A percentile compares a stretch with the other conserved stretches of the same genome.
phyloP scores from a whole-genome alignment of 495 filamentous ascomycete genomes.

The Aspergillus nanangensis region DNA sequence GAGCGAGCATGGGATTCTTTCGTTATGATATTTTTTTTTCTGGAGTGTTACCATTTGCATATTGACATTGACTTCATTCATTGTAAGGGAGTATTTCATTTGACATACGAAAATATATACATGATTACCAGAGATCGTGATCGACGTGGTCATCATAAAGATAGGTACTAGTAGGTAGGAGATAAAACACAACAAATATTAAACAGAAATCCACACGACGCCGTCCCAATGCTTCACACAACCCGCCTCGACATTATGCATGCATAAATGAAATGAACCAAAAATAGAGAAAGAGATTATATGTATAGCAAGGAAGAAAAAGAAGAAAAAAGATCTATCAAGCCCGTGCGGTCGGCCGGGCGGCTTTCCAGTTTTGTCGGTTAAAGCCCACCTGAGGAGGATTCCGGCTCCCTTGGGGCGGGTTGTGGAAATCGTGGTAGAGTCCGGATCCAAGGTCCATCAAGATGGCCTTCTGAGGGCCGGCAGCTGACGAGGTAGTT shows the following conservation, averaged over 20 bases:
- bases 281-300: constrained; percentile 3
- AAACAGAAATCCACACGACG: constrained; percentile 4
- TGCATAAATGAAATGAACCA: constrained; percentile 1
- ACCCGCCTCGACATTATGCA: constrained; percentile 12
- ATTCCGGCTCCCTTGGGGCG: constrained; percentile 23
- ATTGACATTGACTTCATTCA: not conserved
- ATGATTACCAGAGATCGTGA: not conserved
- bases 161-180: not conserved
- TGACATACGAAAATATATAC: no score
- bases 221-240: constrained; percentile 16
- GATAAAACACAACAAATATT: not conserved
- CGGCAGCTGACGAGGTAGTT: constrained; percentile 18
- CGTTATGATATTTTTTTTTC: no score
- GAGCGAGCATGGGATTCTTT: no score
- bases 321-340: constrained; percentile 11
- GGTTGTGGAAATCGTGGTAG: constrained; percentile 30
- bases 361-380: constrained; percentile 33
- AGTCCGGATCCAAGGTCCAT: constrained; percentile 40
- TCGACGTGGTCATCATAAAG: not conserved
- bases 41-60: no score
- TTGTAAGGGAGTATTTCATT: no score
- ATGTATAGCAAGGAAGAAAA: constrained; percentile 10
- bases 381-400: constrained; percentile 24
- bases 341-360: constrained; percentile 30
- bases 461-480: constrained; percentile 43